phyloP scores from a whole-genome alignment of 345 rosid genomes.

The Pugionium cornutum region DNA sequence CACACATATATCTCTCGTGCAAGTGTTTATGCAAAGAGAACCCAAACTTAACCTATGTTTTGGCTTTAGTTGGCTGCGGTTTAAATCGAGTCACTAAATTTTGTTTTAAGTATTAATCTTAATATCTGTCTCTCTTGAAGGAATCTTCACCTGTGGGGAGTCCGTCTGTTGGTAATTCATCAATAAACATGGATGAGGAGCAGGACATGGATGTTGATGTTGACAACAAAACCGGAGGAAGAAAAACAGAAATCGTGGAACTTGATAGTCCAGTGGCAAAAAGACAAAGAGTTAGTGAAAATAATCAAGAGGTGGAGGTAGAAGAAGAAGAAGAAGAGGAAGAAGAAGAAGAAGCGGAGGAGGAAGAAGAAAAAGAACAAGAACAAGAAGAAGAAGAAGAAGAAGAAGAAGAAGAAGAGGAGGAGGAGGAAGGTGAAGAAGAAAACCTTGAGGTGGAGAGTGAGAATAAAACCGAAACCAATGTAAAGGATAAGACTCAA shows the following conservation, averaged over 20 bases:
- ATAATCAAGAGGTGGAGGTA: slow-evolving; percentile 48
- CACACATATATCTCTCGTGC: neutral
- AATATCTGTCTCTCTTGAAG: slow-evolving; percentile 41
- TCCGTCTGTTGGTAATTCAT: slow-evolving; percentile 66
- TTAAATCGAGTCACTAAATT: slow-evolving; percentile 2
- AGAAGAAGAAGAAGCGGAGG: slow-evolving; percentile 45
- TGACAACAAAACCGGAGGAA: slow-evolving; percentile 53
- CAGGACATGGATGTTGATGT: slow-evolving; percentile 60
- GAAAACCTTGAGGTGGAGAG: slow-evolving; percentile 50
- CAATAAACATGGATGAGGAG: slow-evolving; percentile 69
- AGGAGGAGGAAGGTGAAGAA: slow-evolving; percentile 44
- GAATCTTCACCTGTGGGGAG: slow-evolving; percentile 66
- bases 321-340: slow-evolving; percentile 48
- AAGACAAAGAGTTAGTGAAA: slow-evolving; percentile 43
- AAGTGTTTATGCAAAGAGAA: slow-evolving; percentile 16
- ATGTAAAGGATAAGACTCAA: slow-evolving; percentile 45
- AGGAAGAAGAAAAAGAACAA: slow-evolving; percentile 43
- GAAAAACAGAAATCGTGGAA: slow-evolving; percentile 48
- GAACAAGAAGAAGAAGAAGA: slow-evolving; percentile 48
- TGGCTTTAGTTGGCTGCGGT: slow-evolving; percentile 6
- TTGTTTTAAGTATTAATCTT: neutral
- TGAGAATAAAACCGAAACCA: slow-evolving; percentile 44
- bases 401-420: slow-evolving; percentile 44
- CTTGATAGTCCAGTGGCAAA: slow-evolving; percentile 45
- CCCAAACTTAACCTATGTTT: neutral